These are phyloP conservation scores for Fraxinus anomala DNA, from an alignment of 257 asterid species.

Conservation along the genomic window DNA sequence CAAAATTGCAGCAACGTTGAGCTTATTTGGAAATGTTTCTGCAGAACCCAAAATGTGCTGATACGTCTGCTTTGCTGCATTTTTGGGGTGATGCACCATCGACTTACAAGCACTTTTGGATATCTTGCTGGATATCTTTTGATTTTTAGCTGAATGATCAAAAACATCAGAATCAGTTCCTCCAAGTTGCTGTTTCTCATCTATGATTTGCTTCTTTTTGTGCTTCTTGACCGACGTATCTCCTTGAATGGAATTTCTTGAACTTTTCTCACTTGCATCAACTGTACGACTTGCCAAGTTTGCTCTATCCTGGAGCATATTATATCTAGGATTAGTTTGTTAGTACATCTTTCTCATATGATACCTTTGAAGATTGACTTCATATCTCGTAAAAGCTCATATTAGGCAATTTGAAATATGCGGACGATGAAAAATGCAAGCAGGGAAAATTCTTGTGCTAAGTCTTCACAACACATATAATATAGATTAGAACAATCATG, in stretches of 20 bases:
- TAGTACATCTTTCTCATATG: not conserved
- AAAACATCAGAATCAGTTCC: slow-evolving; percentile 31
- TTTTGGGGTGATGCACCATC: slow-evolving; percentile 21
- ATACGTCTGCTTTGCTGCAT: slow-evolving; percentile 22
- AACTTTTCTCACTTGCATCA: slow-evolving; percentile 23
- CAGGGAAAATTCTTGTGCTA: not conserved
- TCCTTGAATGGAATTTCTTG: slow-evolving; percentile 25
- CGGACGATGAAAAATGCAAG: not conserved
- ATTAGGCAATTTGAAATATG: not conserved
- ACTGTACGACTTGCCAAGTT: slow-evolving; percentile 4
- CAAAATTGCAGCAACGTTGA: slow-evolving; percentile 43
- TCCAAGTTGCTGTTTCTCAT: slow-evolving; percentile 21
- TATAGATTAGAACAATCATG: no score
- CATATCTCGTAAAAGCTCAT: not conserved
- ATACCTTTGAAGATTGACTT: not conserved
- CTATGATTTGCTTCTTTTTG: slow-evolving; percentile 20
- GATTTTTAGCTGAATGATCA: slow-evolving; percentile 34
- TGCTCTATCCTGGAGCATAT: slow-evolving; percentile 28
- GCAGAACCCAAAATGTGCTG: slow-evolving; percentile 38
- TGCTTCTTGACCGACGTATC: slow-evolving; percentile 23
- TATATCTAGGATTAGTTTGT: not conserved
- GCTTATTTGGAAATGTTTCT: slow-evolving; percentile 35
- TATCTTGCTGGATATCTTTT: slow-evolving; percentile 31
- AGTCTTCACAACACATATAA: not conserved
- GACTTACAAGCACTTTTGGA: slow-evolving; percentile 27